Evolutionary conservation across 2,329 filamentous ascomycete species (phyloP), one percentile per base, ranked within the genome.

Genomic region (Aureobasidium uvarum): DNA sequence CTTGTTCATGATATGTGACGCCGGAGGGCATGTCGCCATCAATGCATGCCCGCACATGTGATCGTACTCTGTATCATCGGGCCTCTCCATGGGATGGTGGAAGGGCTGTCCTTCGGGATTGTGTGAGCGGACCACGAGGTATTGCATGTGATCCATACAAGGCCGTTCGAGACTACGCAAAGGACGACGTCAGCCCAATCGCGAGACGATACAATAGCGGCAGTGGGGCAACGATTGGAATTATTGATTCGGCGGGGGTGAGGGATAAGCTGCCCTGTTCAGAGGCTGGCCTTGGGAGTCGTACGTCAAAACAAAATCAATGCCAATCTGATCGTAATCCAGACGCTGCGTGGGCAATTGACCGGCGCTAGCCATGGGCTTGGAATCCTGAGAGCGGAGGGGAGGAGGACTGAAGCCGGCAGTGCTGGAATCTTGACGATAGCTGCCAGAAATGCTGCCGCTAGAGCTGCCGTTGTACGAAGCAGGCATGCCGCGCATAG

Each of bases 301-400:
- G 85, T 92, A 95, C 91, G 90, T 89, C 85, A 95, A 85, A 73
- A 95, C 91, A 81, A 95, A 94, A 78, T 95, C 91, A 80, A 95
- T 92, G 74, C 91, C 91, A 71, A 90, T 86, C 76, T 92, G 89
- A 76, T 94, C 89, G 79, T 90, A 89, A 75, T 93, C 89, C 71
- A 90, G 75, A 77, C 74, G 76, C 66, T 74, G 70, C 70, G 70
- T 67, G 68, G 71, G 73, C 36, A 74, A 45, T 64, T 73, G 74
- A 36, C 59, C 51, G 23, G 54, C 59, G 36, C 62, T 69, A 20
- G 67, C 43, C 58, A 65, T 67, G 62, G 65, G 66, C 31, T 68
- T 52, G 10, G 65, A 63, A 7, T 60, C 56, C 25, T 66, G 65
- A n/a, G 58, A 48, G 23, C 66, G 69, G 5, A 70, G 74, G 3